Conservation (phyloP, 73 alveolate species). For the Breviolum minutum region DNA sequence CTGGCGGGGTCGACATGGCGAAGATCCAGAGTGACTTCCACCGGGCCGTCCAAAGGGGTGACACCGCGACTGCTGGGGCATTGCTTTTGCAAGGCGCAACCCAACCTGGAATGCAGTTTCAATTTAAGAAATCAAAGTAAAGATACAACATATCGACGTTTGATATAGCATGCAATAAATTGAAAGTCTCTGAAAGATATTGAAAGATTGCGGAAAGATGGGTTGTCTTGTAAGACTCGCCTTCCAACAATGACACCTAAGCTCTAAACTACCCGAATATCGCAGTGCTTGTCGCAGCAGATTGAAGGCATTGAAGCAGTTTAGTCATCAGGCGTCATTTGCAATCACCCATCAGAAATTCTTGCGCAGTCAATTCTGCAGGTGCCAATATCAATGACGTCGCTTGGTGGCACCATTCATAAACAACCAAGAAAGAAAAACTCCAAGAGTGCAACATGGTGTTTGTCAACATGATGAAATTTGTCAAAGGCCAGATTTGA, state of each 20-base stretch:
- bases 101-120: too few relatives aligned
- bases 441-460: not conserved
- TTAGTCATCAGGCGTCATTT: not conserved
- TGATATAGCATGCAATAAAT: too few relatives aligned
- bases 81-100: not conserved
- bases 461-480: not conserved
- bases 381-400: slow-evolving; percentile 9
- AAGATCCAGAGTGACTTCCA: not conserved
- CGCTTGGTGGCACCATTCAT: not conserved
- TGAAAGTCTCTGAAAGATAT: too few relatives aligned
- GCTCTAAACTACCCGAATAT: too few relatives aligned
- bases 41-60: not conserved
- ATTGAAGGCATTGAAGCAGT: not conserved
- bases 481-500: not conserved
- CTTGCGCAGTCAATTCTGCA: not conserved
- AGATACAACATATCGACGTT: too few relatives aligned
- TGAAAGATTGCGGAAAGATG: too few relatives aligned
- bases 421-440: not conserved
- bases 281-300: too few relatives aligned
- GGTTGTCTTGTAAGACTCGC: too few relatives aligned
- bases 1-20: not conserved
- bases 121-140: too few relatives aligned
- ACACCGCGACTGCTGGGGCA: not conserved
- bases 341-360: not conserved
- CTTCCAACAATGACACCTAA: too few relatives aligned